Percentiles rank a stretch among this genome's conserved stretches.
These are phyloP conservation scores for Zostera marina DNA, from an alignment of 116 monocot genomes.

Conservation along the genomic window DNA sequence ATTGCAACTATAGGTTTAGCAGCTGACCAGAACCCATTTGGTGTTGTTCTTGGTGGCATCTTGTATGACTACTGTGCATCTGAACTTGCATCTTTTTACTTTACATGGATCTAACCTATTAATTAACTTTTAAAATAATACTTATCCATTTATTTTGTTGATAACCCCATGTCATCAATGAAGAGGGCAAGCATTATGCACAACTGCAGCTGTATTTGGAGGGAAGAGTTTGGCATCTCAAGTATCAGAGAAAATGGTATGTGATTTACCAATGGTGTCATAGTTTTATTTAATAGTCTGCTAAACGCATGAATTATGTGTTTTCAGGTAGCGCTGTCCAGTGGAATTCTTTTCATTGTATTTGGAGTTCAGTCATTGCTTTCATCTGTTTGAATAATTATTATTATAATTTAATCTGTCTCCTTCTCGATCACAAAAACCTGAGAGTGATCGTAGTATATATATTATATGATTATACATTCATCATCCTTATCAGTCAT, in stretches of 20 bases:
- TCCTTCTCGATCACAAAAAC: not conserved
- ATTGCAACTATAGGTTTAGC: slow-evolving; percentile 97
- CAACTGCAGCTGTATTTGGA: slow-evolving; percentile 81
- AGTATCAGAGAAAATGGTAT: slow-evolving; percentile 93
- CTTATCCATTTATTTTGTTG: not conserved
- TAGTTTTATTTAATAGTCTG: not conserved
- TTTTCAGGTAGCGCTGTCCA: slow-evolving; percentile 50
- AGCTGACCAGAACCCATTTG: slow-evolving; percentile 66
- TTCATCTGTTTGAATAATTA: slow-evolving; percentile 14
- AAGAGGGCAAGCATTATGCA: slow-evolving; percentile 85
- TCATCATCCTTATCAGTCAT: no score
- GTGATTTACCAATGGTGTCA: no score
- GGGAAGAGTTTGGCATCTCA: slow-evolving; percentile 95
- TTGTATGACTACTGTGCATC: slow-evolving; percentile 28
- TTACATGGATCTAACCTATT: not conserved
- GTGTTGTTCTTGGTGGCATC: slow-evolving; percentile 89
- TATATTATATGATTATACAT: not conserved
- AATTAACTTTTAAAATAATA: not conserved
- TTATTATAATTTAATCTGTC: slow-evolving; percentile 8
- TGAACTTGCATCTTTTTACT: not conserved
- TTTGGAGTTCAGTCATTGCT: slow-evolving; percentile 57
- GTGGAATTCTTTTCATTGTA: slow-evolving; percentile 66
- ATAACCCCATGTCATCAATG: slow-evolving; percentile 7
- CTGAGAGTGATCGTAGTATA: not conserved
- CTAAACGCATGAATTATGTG: not conserved